Percentiles rank a stretch among this genome's conserved stretches.
phyloP scores from a whole-genome alignment of 2,329 filamentous ascomycete species.

The Huntiella bhutanensis region DNA sequence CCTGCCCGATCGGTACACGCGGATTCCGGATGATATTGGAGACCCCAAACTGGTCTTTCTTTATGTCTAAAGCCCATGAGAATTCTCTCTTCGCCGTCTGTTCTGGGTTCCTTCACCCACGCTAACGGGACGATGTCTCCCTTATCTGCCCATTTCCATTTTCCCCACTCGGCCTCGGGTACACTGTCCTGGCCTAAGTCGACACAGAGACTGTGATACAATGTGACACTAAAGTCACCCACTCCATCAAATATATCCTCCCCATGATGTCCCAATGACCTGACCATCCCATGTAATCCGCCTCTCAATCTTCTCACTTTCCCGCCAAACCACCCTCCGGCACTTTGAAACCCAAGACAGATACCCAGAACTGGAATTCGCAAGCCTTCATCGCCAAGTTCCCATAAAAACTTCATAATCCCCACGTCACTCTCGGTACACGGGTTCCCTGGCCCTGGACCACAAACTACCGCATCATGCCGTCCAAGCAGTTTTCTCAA shows the following conservation, averaged over 20 bases:
- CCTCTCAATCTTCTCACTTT: conserved; percentile 45
- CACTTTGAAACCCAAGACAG: conserved; percentile 74
- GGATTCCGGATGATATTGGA: conserved; percentile 85
- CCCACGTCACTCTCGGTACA: conserved; percentile 57
- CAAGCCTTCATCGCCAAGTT: conserved; percentile 11
- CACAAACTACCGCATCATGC: conserved; percentile 75
- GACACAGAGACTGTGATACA: conserved; percentile 51
- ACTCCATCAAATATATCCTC: conserved; percentile 48
- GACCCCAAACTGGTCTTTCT: conserved; percentile 57
- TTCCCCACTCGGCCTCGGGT: conserved; percentile 19
- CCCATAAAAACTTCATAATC: conserved; percentile 61
- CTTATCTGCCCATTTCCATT: conserved; percentile 21
- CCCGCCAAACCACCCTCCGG: conserved; percentile 51
- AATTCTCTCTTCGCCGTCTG: conserved; percentile 29
- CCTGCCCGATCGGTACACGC: conserved; percentile 58
- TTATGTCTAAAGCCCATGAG: conserved; percentile 62
- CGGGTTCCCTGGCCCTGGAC: conserved; percentile 77
- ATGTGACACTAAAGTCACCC: conserved; percentile 45
- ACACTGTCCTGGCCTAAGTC: conserved; percentile 32
- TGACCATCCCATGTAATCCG: conserved; percentile 68
- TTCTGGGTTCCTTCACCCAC: conserved; percentile 34
- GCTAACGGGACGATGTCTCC: conserved; percentile 37
- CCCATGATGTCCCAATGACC: conserved; percentile 37
- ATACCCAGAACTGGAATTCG: conserved; percentile 64
- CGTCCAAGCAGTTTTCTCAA: conserved; percentile 22